Base-by-base conservation (phyloP, 2,329 filamentous ascomycete genomes). In the Eurotiales sp. region DNA sequence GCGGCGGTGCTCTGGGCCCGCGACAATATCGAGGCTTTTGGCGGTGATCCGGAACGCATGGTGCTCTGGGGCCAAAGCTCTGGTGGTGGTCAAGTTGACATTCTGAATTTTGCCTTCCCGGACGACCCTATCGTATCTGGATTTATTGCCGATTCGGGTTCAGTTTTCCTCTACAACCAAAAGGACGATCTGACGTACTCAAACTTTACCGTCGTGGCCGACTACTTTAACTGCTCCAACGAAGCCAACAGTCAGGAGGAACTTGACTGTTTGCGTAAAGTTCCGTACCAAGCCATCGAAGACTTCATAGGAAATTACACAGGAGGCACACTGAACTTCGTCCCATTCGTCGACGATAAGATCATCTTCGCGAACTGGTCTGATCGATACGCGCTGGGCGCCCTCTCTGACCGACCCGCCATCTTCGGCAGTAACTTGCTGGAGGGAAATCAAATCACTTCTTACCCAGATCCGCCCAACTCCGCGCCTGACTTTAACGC, bases 11-110 rank as follows among this genome's bases (percentile, higher is more conserved):
- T 56, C 14, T 57, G 61, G 62, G 52, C 64, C 21, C 56, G 60
- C 12, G 50, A 60, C 3, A 61, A 61, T 42, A 64, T 66, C 36
- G 49, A 23, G 4, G 52, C 56, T 14, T 66, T 65, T 55, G 61
- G 62, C 12, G 64, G 63, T 12, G 62, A 65, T 21, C 56, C 56
- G 8, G 53, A 55, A 21, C 56, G 60, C 8, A 57, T 64, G 3
- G 53, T 57, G 12, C 47, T 60, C 2, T 59, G 60, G 22, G 63
- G 64, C 2, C 58, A 65, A n/a, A n/a, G 12, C 47, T 60, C 2
- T 59, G 60, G 22, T 62, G 64, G 1, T 58, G 64, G 41, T 63
- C 61, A 8, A 55, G 85, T 1, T 73, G 82, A 14, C 88, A 90
- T 55, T 89, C 86, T 0, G 8, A 32, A 32, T 12, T 32, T 12